Conservation (phyloP, 78 protist species). For the Pelomyxa schiedti region DNA sequence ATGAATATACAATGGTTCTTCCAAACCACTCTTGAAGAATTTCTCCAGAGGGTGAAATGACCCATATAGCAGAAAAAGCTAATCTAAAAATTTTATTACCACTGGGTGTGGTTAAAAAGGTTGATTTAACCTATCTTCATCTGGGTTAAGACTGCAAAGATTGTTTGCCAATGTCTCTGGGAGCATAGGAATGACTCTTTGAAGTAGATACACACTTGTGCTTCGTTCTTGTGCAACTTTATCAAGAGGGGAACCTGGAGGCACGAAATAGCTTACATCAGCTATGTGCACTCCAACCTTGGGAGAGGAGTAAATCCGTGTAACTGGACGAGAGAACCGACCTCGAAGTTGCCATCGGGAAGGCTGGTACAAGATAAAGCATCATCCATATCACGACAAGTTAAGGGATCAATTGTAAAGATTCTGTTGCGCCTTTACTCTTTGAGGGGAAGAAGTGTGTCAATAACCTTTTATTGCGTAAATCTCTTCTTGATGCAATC, state of each 20-base stretch:
- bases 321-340: not conserved
- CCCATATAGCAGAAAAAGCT: constrained; percentile 73
- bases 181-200: constrained; percentile 80
- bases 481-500: constrained; percentile 39
- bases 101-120: too few relatives aligned
- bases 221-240: constrained; percentile 54
- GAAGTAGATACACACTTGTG: constrained; percentile 75
- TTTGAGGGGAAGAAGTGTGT: too few relatives aligned
- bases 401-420: constrained; percentile 82
- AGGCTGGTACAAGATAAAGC: constrained; percentile 52
- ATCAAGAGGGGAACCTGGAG: constrained; percentile 51
- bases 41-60: constrained; percentile 33
- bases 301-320: not conserved
- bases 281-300: constrained; percentile 90
- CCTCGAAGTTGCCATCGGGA: constrained; percentile 43
- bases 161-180: constrained; percentile 65
- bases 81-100: too few relatives aligned
- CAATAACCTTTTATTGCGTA: too few relatives aligned
- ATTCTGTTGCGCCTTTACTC: too few relatives aligned
- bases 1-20: too few relatives aligned
- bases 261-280: constrained; percentile 80
- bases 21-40: constrained; percentile 49
- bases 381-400: constrained; percentile 88
- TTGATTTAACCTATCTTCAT: constrained; percentile 81
- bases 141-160: constrained; percentile 76